A percentile compares a stretch with the other conserved stretches of the same genome.
These are phyloP conservation scores for Cryoendolithus antarcticus DNA, from an alignment of 2,329 filamentous ascomycete genomes.

Conservation along the genomic window DNA sequence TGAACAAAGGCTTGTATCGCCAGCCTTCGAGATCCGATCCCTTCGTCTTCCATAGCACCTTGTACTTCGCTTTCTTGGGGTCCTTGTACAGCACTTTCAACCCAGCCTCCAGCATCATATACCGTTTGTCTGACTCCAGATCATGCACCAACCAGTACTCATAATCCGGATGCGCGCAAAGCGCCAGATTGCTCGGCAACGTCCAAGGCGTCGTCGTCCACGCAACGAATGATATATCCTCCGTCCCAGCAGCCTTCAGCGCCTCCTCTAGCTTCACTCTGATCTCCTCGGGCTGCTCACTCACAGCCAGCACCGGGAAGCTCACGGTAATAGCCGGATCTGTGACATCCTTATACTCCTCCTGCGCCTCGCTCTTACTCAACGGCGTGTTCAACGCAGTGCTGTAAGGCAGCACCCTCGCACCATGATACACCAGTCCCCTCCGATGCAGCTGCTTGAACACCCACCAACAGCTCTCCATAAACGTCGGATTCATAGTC, in stretches of 20 bases:
- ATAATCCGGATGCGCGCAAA: conserved; percentile 69
- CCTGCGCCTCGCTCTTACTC: conserved; percentile 86
- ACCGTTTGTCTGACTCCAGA: conserved; percentile 68
- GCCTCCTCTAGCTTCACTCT: conserved; percentile 17
- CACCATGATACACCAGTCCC: conserved; percentile 76
- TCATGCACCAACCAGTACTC: conserved; percentile 83
- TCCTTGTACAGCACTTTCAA: conserved; percentile 83
- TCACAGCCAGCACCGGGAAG: conserved; percentile 56
- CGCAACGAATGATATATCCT: conserved; percentile 65
- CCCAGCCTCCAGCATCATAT: conserved; percentile 71
- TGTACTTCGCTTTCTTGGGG: conserved; percentile 88
- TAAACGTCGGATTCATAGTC: conserved; percentile 91
- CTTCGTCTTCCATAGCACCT: conserved; percentile 60
- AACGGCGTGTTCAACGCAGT: conserved; percentile 80
- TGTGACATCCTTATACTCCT: conserved; percentile 88
- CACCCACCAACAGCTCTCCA: conserved; percentile 95
- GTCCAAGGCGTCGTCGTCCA: conserved; percentile 92
- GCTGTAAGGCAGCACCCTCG: conserved; percentile 90
- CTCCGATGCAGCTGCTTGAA: conserved; percentile 91
- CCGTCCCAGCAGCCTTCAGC: conserved; percentile 23
- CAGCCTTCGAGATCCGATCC: conserved; percentile 78
- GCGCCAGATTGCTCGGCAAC: conserved; percentile 64
- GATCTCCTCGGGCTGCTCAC: conserved; percentile 19
- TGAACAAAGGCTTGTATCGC: conserved; percentile 80
- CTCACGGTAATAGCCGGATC: conserved; percentile 83